Base-by-base conservation (phyloP, 148 eudicot genomes). In the Amaranthus cruentus region DNA sequence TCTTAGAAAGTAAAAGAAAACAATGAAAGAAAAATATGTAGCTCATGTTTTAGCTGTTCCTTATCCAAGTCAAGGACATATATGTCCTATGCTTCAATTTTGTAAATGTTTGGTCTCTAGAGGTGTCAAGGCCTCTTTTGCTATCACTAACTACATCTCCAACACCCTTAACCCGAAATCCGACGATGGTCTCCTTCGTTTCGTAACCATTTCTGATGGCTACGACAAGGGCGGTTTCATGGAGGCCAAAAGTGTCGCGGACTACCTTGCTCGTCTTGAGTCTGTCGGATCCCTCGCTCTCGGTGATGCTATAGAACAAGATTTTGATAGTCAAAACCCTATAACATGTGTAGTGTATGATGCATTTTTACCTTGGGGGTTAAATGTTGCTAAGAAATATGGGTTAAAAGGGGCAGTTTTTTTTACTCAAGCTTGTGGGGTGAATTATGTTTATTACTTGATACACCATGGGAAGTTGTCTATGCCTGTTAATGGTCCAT, bases 11-110 rank as follows among this genome's bases (percentile, higher is more conserved):
- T 28, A 28, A 28, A 28, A 11, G 12, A 9, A 68, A 47, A 47
- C 77, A 74, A 77, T 76, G 54, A 60, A 53, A 55, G 18, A 57
- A 42, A 66, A 47, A 4, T 46, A 38, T 10, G 15, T 28, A 63
- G 60, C 67, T 0, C 90, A 87, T 83, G 82, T 83, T 7, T 65
- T 87, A 55, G 80, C 67, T 9, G 7, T 87, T 2, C 88, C 90
- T 47, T 87, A 78, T 67, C 90, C 86, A 74, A 77, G 61, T 51
- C 83, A 87, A 79, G 88, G 88, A 21, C 90, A 87, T 77, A 73
- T 87, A 28, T 80, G 83, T 72, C 90, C 90, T 4, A 82, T 84
- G 87, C 69, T 78, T 54, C 88, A 87, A 77, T 84, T 87, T 62
- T 84, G 80, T 55, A 84, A 66, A 73, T 84, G 81, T 55, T 54